phyloP scores from a whole-genome alignment of 2,329 filamentous ascomycete species.

The Phaeophleospora eucalypticola region DNA sequence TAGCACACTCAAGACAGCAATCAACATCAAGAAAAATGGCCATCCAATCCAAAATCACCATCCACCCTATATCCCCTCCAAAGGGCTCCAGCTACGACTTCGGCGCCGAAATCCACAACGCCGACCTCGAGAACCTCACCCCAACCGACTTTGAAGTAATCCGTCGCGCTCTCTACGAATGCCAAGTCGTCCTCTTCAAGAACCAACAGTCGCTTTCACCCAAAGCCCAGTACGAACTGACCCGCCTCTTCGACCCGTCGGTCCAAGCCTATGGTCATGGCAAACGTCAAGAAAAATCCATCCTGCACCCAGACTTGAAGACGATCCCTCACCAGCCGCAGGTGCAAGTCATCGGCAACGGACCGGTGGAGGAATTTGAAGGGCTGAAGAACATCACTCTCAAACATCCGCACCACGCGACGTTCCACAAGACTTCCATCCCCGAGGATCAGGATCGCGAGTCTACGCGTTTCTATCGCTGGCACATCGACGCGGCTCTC shows the following conservation, averaged over 20 bases:
- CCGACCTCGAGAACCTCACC: constrained; percentile 32
- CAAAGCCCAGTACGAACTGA: constrained; percentile 69
- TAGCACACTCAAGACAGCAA: not conserved
- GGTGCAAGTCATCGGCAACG: constrained; percentile 76
- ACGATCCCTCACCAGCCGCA: constrained; percentile 76
- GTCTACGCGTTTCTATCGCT: constrained; percentile 64
- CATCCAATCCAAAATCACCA: constrained; percentile 26
- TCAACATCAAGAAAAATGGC: constrained; percentile 14
- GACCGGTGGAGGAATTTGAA: constrained; percentile 64
- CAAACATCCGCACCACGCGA: constrained; percentile 71
- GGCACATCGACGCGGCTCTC: constrained; percentile 76
- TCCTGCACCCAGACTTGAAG: constrained; percentile 75
- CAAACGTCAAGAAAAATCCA: constrained; percentile 64
- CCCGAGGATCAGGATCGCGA: constrained; percentile 57
- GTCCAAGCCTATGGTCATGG: constrained; percentile 68
- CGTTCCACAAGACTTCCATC: constrained; percentile 66
- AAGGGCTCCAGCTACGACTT: constrained; percentile 23
- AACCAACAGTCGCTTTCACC: constrained; percentile 61
- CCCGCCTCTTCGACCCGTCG: constrained; percentile 66
- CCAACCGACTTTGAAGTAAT: constrained; percentile 63
- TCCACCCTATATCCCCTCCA: constrained; percentile 22
- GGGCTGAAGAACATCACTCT: constrained; percentile 65
- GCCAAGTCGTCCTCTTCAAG: constrained; percentile 69
- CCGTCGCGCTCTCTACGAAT: constrained; percentile 60
- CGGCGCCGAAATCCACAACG: constrained; percentile 27